These are phyloP conservation scores for Rhizopogon rudus DNA, from an alignment of 768 basidiomycete genomes.

Conservation along the genomic window DNA sequence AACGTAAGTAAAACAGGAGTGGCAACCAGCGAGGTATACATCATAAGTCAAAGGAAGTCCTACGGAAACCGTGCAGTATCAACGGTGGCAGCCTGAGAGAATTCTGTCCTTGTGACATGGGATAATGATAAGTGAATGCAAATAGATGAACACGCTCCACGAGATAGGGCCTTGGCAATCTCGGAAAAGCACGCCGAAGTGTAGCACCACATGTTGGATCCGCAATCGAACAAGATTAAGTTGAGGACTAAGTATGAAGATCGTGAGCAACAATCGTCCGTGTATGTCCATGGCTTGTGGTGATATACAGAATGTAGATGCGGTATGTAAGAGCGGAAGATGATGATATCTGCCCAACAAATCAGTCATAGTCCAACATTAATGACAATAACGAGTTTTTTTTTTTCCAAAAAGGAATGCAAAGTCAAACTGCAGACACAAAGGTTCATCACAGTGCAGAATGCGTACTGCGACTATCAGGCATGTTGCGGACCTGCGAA, in stretches of 20 bases:
- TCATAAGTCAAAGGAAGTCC: constrained; percentile 3
- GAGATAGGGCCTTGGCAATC: not conserved
- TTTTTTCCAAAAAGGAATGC: constrained; percentile 3
- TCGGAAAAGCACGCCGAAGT: not conserved
- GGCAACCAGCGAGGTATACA: not conserved
- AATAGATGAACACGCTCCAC: not conserved
- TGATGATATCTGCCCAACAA: constrained; percentile 15
- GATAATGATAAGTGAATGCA: not conserved
- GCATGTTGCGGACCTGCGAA: constrained; percentile 50
- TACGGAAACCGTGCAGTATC: not conserved
- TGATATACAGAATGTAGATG: constrained; percentile 13
- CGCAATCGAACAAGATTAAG: constrained; percentile 9
- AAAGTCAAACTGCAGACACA: not conserved
- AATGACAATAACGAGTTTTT: not conserved
- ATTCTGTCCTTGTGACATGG: not conserved
- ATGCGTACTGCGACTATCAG: constrained; percentile 36
- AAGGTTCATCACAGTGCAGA: constrained; percentile 13
- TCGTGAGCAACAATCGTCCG: constrained; percentile 5
- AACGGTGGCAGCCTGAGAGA: constrained; percentile 8
- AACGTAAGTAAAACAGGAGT: constrained; percentile 3
- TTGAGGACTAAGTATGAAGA: constrained; percentile 3
- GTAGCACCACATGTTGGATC: not conserved
- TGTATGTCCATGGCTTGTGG: constrained; percentile 10
- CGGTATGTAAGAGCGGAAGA: constrained; percentile 5
- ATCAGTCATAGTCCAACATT: constrained; percentile 5